Conservation (phyloP, 1,139 yeast genomes). For the Nakaseomyces kungkrabaensis region DNA sequence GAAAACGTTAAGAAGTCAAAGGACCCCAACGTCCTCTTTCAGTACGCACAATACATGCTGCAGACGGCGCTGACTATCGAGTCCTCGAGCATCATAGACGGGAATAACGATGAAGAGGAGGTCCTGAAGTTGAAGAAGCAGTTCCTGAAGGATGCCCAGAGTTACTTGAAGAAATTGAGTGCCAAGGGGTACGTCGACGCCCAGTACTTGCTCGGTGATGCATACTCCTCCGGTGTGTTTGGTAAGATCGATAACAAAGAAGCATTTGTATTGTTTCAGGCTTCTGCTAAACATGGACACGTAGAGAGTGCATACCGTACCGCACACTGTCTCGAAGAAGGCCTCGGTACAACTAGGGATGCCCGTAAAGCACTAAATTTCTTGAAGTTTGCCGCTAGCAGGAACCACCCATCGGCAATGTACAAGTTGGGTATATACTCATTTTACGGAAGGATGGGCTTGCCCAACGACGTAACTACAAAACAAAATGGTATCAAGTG, state of each 20-base stretch:
- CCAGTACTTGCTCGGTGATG: slow-evolving; percentile 83
- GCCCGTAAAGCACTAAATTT: slow-evolving; percentile 78
- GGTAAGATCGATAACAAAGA: slow-evolving; percentile 76
- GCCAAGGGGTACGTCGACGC: slow-evolving; percentile 84
- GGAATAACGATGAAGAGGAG: slow-evolving; percentile 4
- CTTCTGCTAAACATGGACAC: slow-evolving; percentile 91
- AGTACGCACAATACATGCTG: slow-evolving; percentile 83
- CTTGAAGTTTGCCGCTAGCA: slow-evolving; percentile 77
- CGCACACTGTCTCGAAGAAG: slow-evolving; percentile 86
- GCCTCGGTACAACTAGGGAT: slow-evolving; percentile 85
- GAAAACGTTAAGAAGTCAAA: slow-evolving; percentile 76
- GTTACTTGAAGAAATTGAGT: slow-evolving; percentile 59
- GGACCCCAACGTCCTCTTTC: slow-evolving; percentile 78
- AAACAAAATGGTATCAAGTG: slow-evolving; percentile 87
- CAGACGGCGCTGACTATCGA: slow-evolving; percentile 69
- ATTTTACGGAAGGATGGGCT: slow-evolving; percentile 77
- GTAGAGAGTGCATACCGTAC: slow-evolving; percentile 86
- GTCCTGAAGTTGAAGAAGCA: slow-evolving; percentile 30
- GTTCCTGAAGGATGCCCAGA: slow-evolving; percentile 66
- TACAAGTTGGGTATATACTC: slow-evolving; percentile 81
- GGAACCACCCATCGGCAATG: slow-evolving; percentile 94
- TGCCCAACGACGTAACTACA: slow-evolving; percentile 54
- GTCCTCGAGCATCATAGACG: slow-evolving; percentile 10
- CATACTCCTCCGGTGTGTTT: slow-evolving; percentile 74
- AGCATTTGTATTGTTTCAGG: slow-evolving; percentile 65